Conservation (phyloP, 495 filamentous ascomycete genomes). For the Aspergillus heteromorphus region DNA sequence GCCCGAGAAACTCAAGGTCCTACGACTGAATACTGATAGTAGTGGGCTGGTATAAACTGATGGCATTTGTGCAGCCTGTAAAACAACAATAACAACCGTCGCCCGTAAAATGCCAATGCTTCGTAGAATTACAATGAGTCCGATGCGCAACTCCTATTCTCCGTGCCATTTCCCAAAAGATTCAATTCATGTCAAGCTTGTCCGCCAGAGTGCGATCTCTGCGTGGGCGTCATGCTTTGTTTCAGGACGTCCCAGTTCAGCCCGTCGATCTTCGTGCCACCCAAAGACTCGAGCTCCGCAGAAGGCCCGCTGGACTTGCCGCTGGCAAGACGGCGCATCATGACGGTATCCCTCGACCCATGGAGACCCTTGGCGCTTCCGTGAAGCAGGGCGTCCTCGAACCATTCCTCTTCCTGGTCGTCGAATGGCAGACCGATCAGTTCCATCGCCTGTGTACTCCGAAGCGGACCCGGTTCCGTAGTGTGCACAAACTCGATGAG, state of each 20-base stretch:
- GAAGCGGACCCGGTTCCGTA: conserved; percentile 34
- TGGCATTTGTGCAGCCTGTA: neutral
- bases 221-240: conserved; percentile 32
- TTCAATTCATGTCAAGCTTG: conserved; percentile 7
- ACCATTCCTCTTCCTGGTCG: conserved; percentile 65
- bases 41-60: neutral
- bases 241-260: conserved; percentile 49
- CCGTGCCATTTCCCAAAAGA: conserved; percentile 12
- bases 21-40: too few relatives aligned
- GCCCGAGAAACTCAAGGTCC: neutral
- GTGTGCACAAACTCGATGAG: conserved; percentile 60
- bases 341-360: conserved; percentile 61
- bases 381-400: conserved; percentile 55
- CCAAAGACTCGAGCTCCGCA: conserved; percentile 34
- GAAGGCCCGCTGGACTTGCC: conserved; percentile 40
- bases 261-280: conserved; percentile 46
- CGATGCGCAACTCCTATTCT: conserved; percentile 13
- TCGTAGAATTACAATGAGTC: conserved; percentile 5
- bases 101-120: conserved; percentile 1
- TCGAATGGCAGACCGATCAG: conserved; percentile 65
- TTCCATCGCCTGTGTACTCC: conserved; percentile 56
- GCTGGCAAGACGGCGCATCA: conserved; percentile 59
- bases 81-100: neutral
- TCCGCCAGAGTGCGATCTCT: conserved; percentile 15
- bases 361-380: conserved; percentile 57